Evolutionary conservation across 768 basidiomycete species (phyloP).

Genomic region (Phaffia tasmanica): DNA sequence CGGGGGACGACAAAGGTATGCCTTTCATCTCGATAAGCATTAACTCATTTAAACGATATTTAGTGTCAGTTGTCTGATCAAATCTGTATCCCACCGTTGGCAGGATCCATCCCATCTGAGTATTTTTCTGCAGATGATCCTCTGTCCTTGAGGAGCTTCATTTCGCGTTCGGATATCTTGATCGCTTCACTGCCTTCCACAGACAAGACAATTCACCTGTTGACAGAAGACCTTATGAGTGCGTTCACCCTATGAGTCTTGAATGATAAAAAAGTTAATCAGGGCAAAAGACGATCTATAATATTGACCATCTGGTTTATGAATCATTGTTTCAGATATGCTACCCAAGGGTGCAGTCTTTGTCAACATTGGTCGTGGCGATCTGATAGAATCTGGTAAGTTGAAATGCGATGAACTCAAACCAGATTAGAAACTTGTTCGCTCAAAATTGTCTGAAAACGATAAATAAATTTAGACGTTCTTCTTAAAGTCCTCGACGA

Average conservation of each 20-base stretch:
- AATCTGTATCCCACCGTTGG: not conserved
- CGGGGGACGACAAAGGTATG: conserved; percentile 35
- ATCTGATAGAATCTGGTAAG: conserved; percentile 36
- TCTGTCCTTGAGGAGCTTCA: conserved; percentile 30
- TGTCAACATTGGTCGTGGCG: conserved; percentile 39
- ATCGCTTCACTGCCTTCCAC: conserved; percentile 35
- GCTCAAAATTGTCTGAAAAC: conserved; percentile 4
- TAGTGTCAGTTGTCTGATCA: not conserved
- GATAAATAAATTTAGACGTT: conserved; percentile 24
- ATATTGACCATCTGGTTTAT: not conserved
- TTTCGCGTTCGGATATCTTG: conserved; percentile 32
- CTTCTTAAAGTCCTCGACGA: conserved; percentile 29
- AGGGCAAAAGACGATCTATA: not conserved
- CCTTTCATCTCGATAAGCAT: not conserved
- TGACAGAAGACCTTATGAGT: conserved; percentile 32
- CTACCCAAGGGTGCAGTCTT: conserved; percentile 37
- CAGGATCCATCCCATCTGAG: conserved; percentile 33
- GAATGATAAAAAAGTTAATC: not conserved
- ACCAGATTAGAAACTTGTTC: not conserved
- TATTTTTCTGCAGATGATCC: conserved; percentile 32
- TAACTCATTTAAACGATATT: not conserved
- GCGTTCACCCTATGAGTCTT: conserved; percentile 11
- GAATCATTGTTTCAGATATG: not conserved
- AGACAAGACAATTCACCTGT: conserved; percentile 29
- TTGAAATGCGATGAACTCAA: not conserved